Evolutionary conservation across 148 eudicot genomes (phyloP), one percentile per base, ranked within the genome.

Genomic region (Rheum nobile): DNA sequence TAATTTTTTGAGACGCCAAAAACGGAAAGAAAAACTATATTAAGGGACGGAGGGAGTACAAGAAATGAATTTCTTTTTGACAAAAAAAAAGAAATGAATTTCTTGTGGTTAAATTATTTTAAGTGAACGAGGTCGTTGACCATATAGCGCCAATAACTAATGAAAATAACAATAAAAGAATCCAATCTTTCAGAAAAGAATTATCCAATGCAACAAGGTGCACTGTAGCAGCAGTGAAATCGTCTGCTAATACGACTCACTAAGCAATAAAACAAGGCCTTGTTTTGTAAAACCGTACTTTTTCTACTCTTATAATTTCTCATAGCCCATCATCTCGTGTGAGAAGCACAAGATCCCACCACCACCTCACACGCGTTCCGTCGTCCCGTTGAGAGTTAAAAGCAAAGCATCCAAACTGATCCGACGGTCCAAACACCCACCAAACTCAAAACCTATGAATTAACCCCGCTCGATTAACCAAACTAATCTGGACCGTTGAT

Each of bases 401-500:
- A 12, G 0, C 21, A 32, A 31, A 16, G 70, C 41, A 65, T 31
- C 39, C 4, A 61, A 65, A 16, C 41, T 34, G 70, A 65, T 65
- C 70, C 39, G 70, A 65, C 70, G 70, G 70, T 17, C 38, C 2
- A 32, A 31, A 65, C 22, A 32, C 22, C 70, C 41, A 32, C 39
- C 70, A 17, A 31, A 32, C 70, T 65, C 38, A 65, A 65, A 31
- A 65, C 70, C 70, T 32, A 65, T 65, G 34, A 57, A 57, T 32
- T 17, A 0, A 31, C 70, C 32, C 70, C 70, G 70, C 21, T 65
- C 21, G 70, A 65, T 65, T 17, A 13, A 65, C 22, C 41, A 32
- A 65, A 65, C 10, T 65, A 59, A 38, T 28, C 1, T 0, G 3
- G 7, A 32, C 81, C 88, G 80, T 81, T 35, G 26, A 85, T 84